Percentiles rank a stretch among this genome's conserved stretches.
phyloP scores from a whole-genome alignment of 2,329 filamentous ascomycete genomes.

The Paramyrothecium roridum region DNA sequence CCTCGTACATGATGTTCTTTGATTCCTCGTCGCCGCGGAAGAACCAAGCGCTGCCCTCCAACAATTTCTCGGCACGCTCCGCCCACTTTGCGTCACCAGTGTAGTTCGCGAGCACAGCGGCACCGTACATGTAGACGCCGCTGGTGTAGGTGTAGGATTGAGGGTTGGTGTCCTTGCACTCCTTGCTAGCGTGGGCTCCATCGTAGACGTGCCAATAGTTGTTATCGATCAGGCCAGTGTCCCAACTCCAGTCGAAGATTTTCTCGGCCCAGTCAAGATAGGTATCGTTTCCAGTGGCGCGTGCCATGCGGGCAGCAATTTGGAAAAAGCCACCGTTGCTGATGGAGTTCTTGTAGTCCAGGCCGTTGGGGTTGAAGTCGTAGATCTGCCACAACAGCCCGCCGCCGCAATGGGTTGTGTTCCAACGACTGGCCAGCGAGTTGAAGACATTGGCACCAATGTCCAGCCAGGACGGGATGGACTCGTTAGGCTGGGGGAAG shows the following conservation, averaged over 20 bases:
- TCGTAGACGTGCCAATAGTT: conserved; percentile 55
- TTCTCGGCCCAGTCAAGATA: conserved; percentile 66
- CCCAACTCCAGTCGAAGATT: conserved; percentile 62
- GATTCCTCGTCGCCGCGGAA: conserved; percentile 50
- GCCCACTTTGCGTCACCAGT: conserved; percentile 53
- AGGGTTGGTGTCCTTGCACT: conserved; percentile 51
- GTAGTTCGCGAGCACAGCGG: conserved; percentile 61
- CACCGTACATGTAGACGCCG: conserved; percentile 64
- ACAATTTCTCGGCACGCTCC: conserved; percentile 47
- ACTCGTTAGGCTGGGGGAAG: conserved; percentile 57
- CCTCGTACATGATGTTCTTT: conserved; percentile 62
- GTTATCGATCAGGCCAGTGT: conserved; percentile 54
- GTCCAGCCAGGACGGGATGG: conserved; percentile 61
- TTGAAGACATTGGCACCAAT: conserved; percentile 72
- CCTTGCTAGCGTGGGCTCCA: conserved; percentile 51
- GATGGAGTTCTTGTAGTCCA: conserved; percentile 80
- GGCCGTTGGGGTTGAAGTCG: conserved; percentile 66
- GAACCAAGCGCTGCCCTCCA: conserved; percentile 50
- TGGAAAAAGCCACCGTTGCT: conserved; percentile 84
- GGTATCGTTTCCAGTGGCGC: conserved; percentile 63
- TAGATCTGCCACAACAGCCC: conserved; percentile 84
- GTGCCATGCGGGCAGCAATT: conserved; percentile 70
- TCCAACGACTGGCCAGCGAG: conserved; percentile 67
- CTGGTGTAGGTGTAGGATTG: conserved; percentile 63
- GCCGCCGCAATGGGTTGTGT: conserved; percentile 62